Conservation (phyloP, 2,329 filamentous ascomycete species). For the Canariomyces notabilis region DNA sequence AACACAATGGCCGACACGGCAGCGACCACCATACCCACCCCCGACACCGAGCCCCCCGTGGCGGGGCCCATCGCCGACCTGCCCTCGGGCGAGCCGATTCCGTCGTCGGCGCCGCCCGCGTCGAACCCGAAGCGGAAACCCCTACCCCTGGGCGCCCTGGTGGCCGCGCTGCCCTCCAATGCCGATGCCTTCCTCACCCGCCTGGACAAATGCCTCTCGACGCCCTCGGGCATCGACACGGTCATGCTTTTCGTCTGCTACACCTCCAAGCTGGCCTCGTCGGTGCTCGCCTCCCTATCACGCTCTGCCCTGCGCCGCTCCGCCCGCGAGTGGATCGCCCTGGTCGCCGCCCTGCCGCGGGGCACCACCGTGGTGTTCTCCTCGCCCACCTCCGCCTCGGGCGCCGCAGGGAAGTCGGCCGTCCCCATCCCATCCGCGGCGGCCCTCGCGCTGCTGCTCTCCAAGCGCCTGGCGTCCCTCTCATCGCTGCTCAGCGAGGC, state of each 20-base stretch:
- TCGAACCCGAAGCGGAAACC: conserved; percentile 13
- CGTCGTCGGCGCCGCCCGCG: conserved; percentile 16
- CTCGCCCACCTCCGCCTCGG: conserved; percentile 32
- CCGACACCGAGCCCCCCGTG: conserved; percentile 7
- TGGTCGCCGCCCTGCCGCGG: conserved; percentile 47
- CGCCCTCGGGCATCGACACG: conserved; percentile 64
- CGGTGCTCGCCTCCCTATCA: conserved; percentile 47
- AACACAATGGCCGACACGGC: conserved; percentile 13
- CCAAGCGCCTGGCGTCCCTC: conserved; percentile 53
- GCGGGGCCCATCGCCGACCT: conserved; percentile 23
- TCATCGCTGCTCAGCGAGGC: conserved; percentile 64
- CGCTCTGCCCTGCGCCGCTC: conserved; percentile 53
- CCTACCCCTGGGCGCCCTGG: conserved; percentile 25
- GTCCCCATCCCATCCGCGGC: conserved; percentile 30
- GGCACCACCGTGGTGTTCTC: conserved; percentile 42
- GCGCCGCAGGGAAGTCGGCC: conserved; percentile 13
- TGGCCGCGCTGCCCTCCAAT: conserved; percentile 36
- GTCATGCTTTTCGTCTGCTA: conserved; percentile 67
- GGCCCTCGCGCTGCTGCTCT: conserved; percentile 43
- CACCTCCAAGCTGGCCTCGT: conserved; percentile 51
- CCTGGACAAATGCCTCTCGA: conserved; percentile 60
- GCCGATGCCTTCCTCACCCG: conserved; percentile 51
- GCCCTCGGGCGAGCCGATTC: conserved; percentile 26
- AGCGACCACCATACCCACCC: conserved; percentile 5
- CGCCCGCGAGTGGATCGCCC: conserved; percentile 47